phyloP scores from a whole-genome alignment of 202 grass and related monocot genomes.

The Brachypodium distachyon region DNA sequence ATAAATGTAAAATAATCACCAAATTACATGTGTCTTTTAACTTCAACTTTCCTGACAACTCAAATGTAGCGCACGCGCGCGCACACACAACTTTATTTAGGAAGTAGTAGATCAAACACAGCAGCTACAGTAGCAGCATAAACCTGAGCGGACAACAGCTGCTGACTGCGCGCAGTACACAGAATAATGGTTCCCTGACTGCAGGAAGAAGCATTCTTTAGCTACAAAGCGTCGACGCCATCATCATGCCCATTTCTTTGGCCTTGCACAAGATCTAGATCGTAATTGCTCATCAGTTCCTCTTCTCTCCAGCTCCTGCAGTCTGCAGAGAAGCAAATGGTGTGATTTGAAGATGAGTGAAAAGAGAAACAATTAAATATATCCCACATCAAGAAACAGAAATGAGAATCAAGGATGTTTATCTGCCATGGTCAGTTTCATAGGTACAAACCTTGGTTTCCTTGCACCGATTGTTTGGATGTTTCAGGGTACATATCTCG shows the following conservation, averaged over 20 bases:
- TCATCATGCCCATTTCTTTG: too few relatives aligned
- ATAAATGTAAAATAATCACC: not conserved
- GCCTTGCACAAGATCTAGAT: not conserved
- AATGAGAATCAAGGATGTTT: not conserved
- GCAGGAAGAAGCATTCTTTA: not conserved
- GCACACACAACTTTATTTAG: not conserved
- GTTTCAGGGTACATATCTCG: conserved; percentile 19
- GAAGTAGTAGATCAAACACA: not conserved
- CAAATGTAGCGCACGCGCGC: not conserved
- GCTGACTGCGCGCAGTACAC: too few relatives aligned
- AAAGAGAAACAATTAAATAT: not conserved
- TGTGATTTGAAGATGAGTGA: not conserved
- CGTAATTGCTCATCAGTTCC: not conserved
- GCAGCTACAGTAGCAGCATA: not conserved
- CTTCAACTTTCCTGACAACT: not conserved
- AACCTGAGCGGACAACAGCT: too few relatives aligned
- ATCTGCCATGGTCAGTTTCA: not conserved
- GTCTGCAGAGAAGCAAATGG: not conserved
- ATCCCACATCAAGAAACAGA: not conserved
- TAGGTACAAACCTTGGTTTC: not conserved
- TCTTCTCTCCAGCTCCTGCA: conserved; percentile 9
- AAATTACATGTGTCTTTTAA: too few relatives aligned
- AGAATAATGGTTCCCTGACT: not conserved
- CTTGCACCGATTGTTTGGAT: conserved; percentile 26
- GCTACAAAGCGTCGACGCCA: not conserved